A percentile compares a stretch with the other conserved stretches of the same genome.
Evolutionary conservation across 352 stramenopile genomes (phyloP).

Genomic region (Globisporangium canariense): DNA sequence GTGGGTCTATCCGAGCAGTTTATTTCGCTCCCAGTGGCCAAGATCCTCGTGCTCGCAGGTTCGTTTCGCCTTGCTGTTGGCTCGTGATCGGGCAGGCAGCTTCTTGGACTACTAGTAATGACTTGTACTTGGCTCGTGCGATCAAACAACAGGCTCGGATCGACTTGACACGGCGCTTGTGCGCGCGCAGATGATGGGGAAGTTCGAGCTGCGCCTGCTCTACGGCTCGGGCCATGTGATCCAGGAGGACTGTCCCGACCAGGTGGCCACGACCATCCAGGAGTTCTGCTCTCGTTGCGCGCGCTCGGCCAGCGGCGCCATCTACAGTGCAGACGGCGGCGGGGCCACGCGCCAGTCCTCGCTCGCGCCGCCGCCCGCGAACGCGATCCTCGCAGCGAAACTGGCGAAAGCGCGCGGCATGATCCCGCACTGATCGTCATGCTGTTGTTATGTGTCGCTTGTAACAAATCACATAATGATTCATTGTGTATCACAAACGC

Average conservation of each 20-base stretch:
- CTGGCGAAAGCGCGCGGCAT: constrained; percentile 60
- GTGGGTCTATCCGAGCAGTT: constrained; percentile 83
- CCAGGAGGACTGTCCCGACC: constrained; percentile 82
- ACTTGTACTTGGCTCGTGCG: too few species aligned
- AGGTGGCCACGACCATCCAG: constrained; percentile 59
- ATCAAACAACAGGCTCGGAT: constrained; percentile 44
- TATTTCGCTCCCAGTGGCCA: constrained; percentile 64
- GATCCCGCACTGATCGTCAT: constrained; percentile 36
- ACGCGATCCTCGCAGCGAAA: constrained; percentile 40
- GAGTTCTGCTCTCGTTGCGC: constrained; percentile 64
- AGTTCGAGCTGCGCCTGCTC: constrained; percentile 85
- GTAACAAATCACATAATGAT: neutral
- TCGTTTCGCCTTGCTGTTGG: neutral
- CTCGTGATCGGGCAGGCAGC: neutral
- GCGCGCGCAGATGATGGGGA: constrained; percentile 89
- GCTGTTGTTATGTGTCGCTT: neutral
- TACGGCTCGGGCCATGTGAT: constrained; percentile 88
- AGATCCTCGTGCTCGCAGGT: constrained; percentile 85
- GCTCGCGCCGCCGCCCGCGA: constrained; percentile 19
- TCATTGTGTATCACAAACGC: constrained; percentile 1
- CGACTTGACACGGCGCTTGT: constrained; percentile 85
- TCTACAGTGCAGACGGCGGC: constrained; percentile 24
- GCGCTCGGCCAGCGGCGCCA: constrained; percentile 30
- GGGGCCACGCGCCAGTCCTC: constrained; percentile 25
- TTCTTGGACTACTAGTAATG: neutral